phyloP scores from a whole-genome alignment of 2,329 filamentous ascomycete species.

The Calonectria multiphialidica region DNA sequence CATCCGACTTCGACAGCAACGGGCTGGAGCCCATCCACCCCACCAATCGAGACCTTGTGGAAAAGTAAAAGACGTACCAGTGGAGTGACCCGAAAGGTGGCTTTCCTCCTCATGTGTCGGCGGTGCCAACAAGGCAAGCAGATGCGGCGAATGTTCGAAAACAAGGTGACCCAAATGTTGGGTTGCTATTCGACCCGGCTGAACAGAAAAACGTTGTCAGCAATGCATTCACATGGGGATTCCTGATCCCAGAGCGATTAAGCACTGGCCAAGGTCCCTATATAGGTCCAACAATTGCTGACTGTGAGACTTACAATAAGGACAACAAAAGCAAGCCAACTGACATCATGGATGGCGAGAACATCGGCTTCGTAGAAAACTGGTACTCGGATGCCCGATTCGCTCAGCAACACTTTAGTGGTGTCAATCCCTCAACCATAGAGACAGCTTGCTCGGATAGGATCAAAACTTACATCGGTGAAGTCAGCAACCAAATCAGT shows the following conservation, averaged over 20 bases:
- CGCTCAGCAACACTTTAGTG: constrained; percentile 27
- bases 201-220: neutral
- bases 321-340: neutral
- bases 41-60: constrained; percentile 1
- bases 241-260: constrained; percentile 5
- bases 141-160: no score
- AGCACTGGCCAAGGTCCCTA: constrained; percentile 3
- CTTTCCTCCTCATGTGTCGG: constrained; percentile 23
- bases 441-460: neutral
- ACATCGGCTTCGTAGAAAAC: constrained; percentile 26
- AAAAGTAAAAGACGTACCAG: constrained; percentile 19
- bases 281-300: constrained; percentile 13
- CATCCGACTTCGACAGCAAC: constrained; percentile 10
- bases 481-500: no score
- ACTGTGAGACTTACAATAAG: constrained; percentile 22
- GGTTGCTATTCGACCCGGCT: neutral
- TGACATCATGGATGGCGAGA: constrained; percentile 31
- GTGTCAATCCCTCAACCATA: constrained; percentile 29
- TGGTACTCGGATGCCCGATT: constrained; percentile 35
- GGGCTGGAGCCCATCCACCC: constrained; percentile 28
- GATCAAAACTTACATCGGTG: constrained; percentile 18
- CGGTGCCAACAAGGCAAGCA: neutral
- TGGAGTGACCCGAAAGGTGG: constrained; percentile 22
- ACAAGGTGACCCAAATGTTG: no score
- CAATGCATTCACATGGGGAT: constrained; percentile 18